phyloP scores from a whole-genome alignment of 306 rosid species.

The Vigna hirtella region DNA sequence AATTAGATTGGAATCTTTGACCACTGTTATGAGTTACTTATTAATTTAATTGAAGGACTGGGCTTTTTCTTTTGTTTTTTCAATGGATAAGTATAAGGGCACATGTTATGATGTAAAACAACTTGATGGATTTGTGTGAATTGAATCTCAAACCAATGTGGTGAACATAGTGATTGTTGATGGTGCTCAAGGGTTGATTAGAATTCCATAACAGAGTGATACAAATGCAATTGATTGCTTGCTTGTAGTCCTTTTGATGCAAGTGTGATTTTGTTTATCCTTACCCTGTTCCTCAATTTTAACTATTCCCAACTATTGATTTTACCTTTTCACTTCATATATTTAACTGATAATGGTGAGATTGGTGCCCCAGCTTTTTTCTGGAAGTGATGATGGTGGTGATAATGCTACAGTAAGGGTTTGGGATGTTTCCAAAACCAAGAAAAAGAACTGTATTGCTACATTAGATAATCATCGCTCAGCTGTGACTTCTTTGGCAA shows the following conservation, averaged over 20 bases:
- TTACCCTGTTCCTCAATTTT: background rate
- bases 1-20: conserved; percentile 9
- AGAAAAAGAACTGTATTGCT: conserved; percentile 65
- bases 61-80: background rate
- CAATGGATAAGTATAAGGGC: background rate
- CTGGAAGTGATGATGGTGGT: conserved; percentile 94
- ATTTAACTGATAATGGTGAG: conserved; percentile 36
- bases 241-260: conserved; percentile 25
- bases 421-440: conserved; percentile 81
- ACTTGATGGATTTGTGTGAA: background rate
- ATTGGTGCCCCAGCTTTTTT: conserved; percentile 76
- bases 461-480: conserved; percentile 76
- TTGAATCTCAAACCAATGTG: background rate
- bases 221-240: background rate
- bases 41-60: conserved; percentile 16
- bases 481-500: conserved; percentile 79
- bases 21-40: background rate
- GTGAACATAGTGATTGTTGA: conserved; percentile 14
- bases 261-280: conserved; percentile 11
- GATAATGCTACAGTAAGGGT: conserved; percentile 78
- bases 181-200: background rate
- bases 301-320: conserved; percentile 7
- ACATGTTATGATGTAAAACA: background rate
- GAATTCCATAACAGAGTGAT: conserved; percentile 10
- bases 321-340: conserved; percentile 15